phyloP scores from a whole-genome alignment of 768 basidiomycete genomes.

The Leccinellum luteum region DNA sequence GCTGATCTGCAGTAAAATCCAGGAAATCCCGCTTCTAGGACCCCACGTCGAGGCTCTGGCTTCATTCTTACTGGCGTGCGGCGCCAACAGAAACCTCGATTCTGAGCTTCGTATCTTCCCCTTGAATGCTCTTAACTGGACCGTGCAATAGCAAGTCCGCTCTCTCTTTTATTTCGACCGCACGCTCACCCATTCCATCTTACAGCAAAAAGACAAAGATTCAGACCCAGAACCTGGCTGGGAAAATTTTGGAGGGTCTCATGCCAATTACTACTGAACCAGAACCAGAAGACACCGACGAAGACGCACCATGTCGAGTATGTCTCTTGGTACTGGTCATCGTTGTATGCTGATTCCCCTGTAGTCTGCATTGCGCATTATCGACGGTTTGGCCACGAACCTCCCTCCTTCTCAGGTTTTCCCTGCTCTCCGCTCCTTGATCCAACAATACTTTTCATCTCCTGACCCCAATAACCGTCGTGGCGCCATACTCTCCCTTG shows the following conservation, averaged over 20 bases:
- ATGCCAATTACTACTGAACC: slow-evolving; percentile 94
- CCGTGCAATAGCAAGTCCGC: slow-evolving; percentile 81
- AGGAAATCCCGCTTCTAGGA: slow-evolving; percentile 94
- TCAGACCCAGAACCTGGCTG: slow-evolving; percentile 80
- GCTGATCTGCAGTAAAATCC: slow-evolving; percentile 9
- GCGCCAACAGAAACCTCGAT: slow-evolving; percentile 73
- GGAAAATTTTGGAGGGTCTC: slow-evolving; percentile 82
- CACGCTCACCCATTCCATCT: slow-evolving; percentile 2
- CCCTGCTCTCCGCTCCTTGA: slow-evolving; percentile 81
- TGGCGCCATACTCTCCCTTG: slow-evolving; percentile 92
- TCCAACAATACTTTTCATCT: slow-evolving; percentile 83
- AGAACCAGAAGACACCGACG: slow-evolving; percentile 91
- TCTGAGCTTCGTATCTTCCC: slow-evolving; percentile 83
- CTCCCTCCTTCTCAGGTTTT: slow-evolving; percentile 96
- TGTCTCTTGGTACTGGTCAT: slow-evolving; percentile 24
- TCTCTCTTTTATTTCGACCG: not conserved
- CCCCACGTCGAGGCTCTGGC: slow-evolving; percentile 86
- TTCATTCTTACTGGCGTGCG: slow-evolving; percentile 82
- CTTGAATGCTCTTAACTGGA: slow-evolving; percentile 94
- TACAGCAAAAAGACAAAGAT: slow-evolving; percentile 94
- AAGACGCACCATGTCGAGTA: slow-evolving; percentile 90
- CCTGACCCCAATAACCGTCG: slow-evolving; percentile 77
- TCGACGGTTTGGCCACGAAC: slow-evolving; percentile 88
- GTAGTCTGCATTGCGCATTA: slow-evolving; percentile 89
- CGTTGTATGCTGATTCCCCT: slow-evolving; percentile 5